Base-by-base conservation (phyloP, 257 asterid species). In the Phtheirospermum japonicum region DNA sequence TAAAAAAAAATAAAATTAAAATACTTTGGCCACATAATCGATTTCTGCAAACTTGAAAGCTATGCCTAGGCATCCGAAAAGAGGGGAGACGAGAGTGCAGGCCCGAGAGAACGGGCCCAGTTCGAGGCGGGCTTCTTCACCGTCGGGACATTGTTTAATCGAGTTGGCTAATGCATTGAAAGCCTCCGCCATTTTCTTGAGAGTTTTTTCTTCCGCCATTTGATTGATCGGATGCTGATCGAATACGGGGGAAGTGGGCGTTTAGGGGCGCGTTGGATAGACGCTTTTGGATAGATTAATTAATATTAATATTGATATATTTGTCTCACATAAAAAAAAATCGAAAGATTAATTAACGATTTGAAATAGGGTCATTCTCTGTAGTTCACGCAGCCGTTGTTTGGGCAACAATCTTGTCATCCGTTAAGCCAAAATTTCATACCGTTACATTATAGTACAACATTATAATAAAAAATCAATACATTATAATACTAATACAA, bases 11-110 rank as follows among this genome's bases (percentile, higher is more conserved):
- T 2, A 0, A 64, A 51, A 57, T 23, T 23, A 23, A 6, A 37
- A 58, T 73, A 88, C 96, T 69, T 91, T 91, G 67, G 92, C 92
- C 18, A 88, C 94, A 69, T 85, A 91, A 74, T 91, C 98, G 65
- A 80, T 76, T 58, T 91, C 96, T 4, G 98, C 98, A 59, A 91
- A 91, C 79, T 82, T 88, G 83, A 91, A 91, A 37, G 98, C 98
- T 79, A 91, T 81, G 37, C 98, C 98, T 4, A 91, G 94, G 73
- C 96, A 91, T 30, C 96, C 81, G 70, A 91, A 91, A 49, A 91
- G 95, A 52, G 96, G 98, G 34, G 98, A 85, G 31, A 91, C 95
- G 66, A 82, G 77, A 36, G 95, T 77, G 68, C 96, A 88, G 74
- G 98, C 98, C 5, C 74, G 71, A 45, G 95, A 84, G 73, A 91